Conservation (phyloP, 305 asterid genomes). For the Nicotiana rustica region DNA sequence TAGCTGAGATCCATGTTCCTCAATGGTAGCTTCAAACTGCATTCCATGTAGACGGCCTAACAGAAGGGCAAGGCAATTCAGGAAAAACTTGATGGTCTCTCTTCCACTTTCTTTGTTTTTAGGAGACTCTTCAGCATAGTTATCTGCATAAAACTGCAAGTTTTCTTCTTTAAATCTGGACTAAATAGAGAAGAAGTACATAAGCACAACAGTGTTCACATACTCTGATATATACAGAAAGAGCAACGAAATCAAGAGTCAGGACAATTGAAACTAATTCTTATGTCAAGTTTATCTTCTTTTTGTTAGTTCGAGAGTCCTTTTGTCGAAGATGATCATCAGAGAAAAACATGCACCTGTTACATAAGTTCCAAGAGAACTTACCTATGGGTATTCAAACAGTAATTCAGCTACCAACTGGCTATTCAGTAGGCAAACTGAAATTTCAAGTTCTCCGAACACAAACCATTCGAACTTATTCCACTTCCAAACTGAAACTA, state of each 20-base stretch:
- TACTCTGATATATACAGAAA: background rate
- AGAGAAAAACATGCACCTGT: constrained; percentile 6
- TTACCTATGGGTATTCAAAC: constrained; percentile 14
- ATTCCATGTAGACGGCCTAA: constrained; percentile 74
- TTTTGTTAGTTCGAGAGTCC: constrained; percentile 24
- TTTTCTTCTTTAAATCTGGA: constrained; percentile 38
- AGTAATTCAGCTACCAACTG: constrained; percentile 25
- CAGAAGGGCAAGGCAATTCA: constrained; percentile 83
- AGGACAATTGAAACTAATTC: constrained; percentile 4
- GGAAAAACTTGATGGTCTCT: constrained; percentile 74
- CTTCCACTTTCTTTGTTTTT: constrained; percentile 58
- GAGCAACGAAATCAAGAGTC: constrained; percentile 4
- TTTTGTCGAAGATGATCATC: background rate
- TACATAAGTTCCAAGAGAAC: background rate
- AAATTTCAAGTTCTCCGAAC: constrained; percentile 9
- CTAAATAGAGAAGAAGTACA: constrained; percentile 21
- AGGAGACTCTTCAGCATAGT: constrained; percentile 60
- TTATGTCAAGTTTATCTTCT: constrained; percentile 17
- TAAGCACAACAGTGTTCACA: constrained; percentile 19
- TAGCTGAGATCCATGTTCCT: constrained; percentile 73
- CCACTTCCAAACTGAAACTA: background rate
- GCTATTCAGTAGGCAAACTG: constrained; percentile 7
- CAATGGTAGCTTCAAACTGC: constrained; percentile 64
- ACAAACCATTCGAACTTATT: background rate
- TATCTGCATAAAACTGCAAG: constrained; percentile 77